Evolutionary conservation across 345 rosid species (phyloP), one percentile per base, ranked within the genome.

Genomic region (Rubroshorea leprosula): DNA sequence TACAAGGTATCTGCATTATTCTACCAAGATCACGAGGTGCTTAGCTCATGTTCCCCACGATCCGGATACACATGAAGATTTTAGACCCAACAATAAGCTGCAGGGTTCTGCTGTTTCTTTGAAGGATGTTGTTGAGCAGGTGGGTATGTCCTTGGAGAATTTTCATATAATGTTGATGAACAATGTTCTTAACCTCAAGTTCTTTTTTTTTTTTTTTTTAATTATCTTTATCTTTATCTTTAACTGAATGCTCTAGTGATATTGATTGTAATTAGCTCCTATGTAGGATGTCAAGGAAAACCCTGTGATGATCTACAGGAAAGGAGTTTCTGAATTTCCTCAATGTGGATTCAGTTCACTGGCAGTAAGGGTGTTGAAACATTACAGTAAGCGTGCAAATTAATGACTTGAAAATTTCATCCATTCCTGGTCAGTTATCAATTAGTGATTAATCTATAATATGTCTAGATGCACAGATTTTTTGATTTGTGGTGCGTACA

Each of bases 281-380:
- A 63, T 67, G 25, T 66, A 93, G 97, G 99, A 93, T 83, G 92
- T 93, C 52, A 85, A 72, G 73, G 85, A 80, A n/a, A 82, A 93
- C 38, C 97, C 96, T 18, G 88, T 89, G 53, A 85, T 93, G 92
- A 70, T 93, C 26, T 93, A 85, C 78, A 93, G 89, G 96, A 89
- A 93, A 78, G 99, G 97, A 59, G 80, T 83, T 38, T 97, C 97
- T 49, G 97, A 89, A 49, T 51, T 69, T 73, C 99, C 95, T 70
- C 97, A 83, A 66, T 93, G 96, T 73, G 97, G 97, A 54, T 93
- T 89, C 76, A 93, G 99, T 71, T 79, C 97, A 1, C 73, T 87
- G 47, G 99, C 99, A n/a, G 92, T 89, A 5, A 81, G 89, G 67
- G 90, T 89, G 6, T 65, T 93, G 70, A 78, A 80, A 20, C 89